These are phyloP conservation scores for Pythium sp. DNA, from an alignment of 352 stramenopile species.

Conservation along the genomic window DNA sequence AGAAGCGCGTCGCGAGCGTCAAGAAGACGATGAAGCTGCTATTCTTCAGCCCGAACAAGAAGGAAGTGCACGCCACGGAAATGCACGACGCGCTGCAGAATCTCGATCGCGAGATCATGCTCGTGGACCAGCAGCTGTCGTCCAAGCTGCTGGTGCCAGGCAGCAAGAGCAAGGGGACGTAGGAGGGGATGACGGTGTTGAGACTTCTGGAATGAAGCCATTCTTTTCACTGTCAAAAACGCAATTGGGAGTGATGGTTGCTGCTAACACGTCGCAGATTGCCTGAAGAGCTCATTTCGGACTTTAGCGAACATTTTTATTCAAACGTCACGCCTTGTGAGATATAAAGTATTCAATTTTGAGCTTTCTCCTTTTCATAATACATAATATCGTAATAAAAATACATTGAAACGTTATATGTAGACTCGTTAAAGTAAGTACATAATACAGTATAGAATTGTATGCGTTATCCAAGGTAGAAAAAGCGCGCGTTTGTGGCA, in stretches of 20 bases:
- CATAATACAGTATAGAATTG: not conserved
- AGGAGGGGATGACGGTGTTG: not conserved
- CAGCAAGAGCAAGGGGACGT: not conserved
- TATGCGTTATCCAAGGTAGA: not conserved
- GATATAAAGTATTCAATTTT: not conserved
- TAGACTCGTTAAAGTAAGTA: not conserved
- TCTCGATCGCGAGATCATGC: conserved; percentile 35
- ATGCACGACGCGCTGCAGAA: conserved; percentile 34
- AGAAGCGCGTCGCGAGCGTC: conserved; percentile 19
- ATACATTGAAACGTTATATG: not conserved
- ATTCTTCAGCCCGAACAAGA: conserved; percentile 23
- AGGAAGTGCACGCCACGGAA: conserved; percentile 25
- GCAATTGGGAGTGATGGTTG: not conserved
- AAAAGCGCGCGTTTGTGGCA: not conserved
- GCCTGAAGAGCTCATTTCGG: not conserved
- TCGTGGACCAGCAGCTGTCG: conserved; percentile 18
- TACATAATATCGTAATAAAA: not conserved
- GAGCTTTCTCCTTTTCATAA: not conserved
- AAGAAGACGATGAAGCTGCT: conserved; percentile 25
- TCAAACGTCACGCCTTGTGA: not conserved
- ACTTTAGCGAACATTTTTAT: not conserved
- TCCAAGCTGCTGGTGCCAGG: not conserved
- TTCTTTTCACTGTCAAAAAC: not conserved
- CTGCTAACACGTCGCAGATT: conserved; percentile 2
- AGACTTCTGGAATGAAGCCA: conserved; percentile 1